These are phyloP conservation scores for Przewalskia tangutica DNA, from an alignment of 257 asterid genomes.

Conservation along the genomic window DNA sequence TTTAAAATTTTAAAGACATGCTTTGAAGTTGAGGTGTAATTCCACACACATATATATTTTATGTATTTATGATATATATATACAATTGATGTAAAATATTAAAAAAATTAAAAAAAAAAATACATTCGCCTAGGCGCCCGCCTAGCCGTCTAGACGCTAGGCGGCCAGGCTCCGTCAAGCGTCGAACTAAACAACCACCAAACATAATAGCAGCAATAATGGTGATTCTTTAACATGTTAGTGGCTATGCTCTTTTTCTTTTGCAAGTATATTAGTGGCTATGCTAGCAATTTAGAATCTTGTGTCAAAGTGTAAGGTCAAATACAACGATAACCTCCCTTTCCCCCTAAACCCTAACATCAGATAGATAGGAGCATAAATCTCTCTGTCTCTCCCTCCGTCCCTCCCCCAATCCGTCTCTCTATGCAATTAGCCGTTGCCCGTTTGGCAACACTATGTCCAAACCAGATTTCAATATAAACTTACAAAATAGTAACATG, in stretches of 20 bases:
- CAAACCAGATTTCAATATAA: not conserved
- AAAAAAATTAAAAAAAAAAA: no score
- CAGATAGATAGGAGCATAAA: not conserved
- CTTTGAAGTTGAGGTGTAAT: no score
- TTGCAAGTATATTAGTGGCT: not conserved
- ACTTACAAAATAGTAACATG: not conserved
- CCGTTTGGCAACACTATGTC: not conserved
- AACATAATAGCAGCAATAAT: not conserved
- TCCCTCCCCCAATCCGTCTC: not conserved
- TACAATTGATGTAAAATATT: no score
- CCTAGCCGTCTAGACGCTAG: no score
- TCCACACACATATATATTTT: no score
- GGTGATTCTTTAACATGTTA: not conserved
- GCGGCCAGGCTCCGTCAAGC: no score
- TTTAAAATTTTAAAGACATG: no score
- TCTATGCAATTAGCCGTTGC: not conserved
- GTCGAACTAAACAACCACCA: not conserved
- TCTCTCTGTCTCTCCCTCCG: not conserved
- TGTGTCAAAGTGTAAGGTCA: not conserved
- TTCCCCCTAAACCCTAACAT: not conserved
- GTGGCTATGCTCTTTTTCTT: not conserved
- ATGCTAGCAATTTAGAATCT: not conserved
- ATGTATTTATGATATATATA: no score
- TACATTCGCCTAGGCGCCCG: no score
- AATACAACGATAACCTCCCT: not conserved